Conservation (phyloP, 75 land plant genomes). For the Ceratopteris richardii region DNA sequence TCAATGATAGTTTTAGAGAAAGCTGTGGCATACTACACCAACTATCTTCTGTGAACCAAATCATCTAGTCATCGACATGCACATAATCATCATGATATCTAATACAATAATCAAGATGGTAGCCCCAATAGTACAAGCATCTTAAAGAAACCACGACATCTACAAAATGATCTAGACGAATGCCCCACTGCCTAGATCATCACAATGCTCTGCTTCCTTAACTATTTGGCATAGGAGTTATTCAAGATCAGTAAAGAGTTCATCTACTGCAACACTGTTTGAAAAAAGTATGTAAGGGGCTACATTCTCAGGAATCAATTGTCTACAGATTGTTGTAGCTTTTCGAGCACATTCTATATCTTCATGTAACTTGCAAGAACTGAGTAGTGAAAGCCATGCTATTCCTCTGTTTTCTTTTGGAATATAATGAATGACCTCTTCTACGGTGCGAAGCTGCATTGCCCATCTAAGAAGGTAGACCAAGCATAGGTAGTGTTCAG, state of each 20-base stretch:
- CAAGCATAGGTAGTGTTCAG: conserved; percentile 42
- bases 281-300: conserved; percentile 22
- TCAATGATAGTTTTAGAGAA: too few relatives aligned
- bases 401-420: conserved; percentile 7
- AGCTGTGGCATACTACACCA: too few relatives aligned
- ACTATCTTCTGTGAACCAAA: too few relatives aligned
- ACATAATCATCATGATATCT: too few relatives aligned
- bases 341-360: conserved; percentile 3
- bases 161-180: too few relatives aligned
- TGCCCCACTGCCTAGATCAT: too few relatives aligned
- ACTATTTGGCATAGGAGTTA: too few relatives aligned
- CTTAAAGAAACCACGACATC: too few relatives aligned
- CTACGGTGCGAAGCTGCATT: conserved; percentile 21
- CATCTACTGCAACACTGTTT: conserved; percentile 21
- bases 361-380: conserved; percentile 15
- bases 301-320: conserved; percentile 12
- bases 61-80: too few relatives aligned
- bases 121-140: too few relatives aligned
- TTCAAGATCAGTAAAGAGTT: neutral
- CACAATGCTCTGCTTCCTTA: too few relatives aligned
- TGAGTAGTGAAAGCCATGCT: conserved; percentile 10
- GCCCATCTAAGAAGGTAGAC: conserved; percentile 37
- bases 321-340: conserved; percentile 7
- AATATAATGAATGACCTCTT: conserved; percentile 11
- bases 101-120: too few relatives aligned